phyloP scores from a whole-genome alignment of 1,284 basidiomycete species.

The Ceratobasidium sp. region DNA sequence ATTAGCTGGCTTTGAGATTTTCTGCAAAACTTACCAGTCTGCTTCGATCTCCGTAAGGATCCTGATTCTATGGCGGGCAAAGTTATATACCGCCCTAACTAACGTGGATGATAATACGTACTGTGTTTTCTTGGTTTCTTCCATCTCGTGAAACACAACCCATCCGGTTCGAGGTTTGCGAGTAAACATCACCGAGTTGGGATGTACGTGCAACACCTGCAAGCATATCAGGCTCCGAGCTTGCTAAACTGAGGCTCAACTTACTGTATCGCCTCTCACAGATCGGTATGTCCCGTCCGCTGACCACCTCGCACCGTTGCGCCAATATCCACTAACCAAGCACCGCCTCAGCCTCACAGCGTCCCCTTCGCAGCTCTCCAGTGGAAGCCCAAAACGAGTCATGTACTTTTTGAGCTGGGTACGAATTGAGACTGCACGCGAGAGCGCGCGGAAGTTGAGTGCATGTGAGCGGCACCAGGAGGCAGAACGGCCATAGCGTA shows the following conservation, averaged over 20 bases:
- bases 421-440: conserved; percentile 89
- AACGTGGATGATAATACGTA: conserved; percentile 50
- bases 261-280: conserved; percentile 79
- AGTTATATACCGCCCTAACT: neutral
- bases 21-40: conserved; percentile 56
- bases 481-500: conserved; percentile 77
- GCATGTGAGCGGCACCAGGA: conserved; percentile 94
- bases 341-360: conserved; percentile 79
- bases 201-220: conserved; percentile 87
- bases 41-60: conserved; percentile 65
- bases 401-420: conserved; percentile 92
- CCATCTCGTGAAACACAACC: conserved; percentile 95
- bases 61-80: conserved; percentile 53
- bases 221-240: neutral
- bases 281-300: conserved; percentile 89
- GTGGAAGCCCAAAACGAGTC: conserved; percentile 79
- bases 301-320: conserved; percentile 88
- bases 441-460: conserved; percentile 90
- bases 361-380: conserved; percentile 86
- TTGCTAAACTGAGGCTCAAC: conserved; percentile 44
- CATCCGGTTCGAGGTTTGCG: conserved; percentile 87
- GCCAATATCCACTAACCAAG: conserved; percentile 91
- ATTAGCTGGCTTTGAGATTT: neutral
- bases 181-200: conserved; percentile 93
- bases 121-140: conserved; percentile 93